A percentile compares a stretch with the other conserved stretches of the same genome.
Conservation (phyloP, 1,284 basidiomycete genomes). For the Cystobasidium pallidum region DNA sequence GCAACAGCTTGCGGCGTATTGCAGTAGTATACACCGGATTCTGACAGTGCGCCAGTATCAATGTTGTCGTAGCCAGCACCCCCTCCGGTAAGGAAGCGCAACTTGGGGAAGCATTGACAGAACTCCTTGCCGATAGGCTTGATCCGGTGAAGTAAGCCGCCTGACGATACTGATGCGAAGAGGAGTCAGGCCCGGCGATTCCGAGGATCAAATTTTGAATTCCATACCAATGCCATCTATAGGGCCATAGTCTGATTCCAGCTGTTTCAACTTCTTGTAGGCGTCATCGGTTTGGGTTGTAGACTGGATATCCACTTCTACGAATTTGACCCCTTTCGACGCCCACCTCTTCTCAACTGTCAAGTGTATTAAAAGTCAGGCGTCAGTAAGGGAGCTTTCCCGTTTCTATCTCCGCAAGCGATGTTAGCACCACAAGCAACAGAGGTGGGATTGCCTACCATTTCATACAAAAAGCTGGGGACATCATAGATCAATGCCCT, state of each 20-base stretch:
- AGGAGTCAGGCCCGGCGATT: not conserved
- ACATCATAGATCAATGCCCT: not conserved
- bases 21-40: conserved; percentile 51
- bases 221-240: conserved; percentile 22
- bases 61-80: conserved; percentile 41
- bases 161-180: conserved; percentile 19
- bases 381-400: no score
- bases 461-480: not conserved
- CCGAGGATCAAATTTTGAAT: not conserved
- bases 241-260: conserved; percentile 33
- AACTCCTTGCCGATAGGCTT: conserved; percentile 29
- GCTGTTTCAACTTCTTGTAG: conserved; percentile 9
- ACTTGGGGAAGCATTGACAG: conserved; percentile 23
- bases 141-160: conserved; percentile 25
- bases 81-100: conserved; percentile 21
- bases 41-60: conserved; percentile 24
- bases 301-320: conserved; percentile 9
- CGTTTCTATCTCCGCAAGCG: not conserved
- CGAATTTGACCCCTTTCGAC: conserved; percentile 22
- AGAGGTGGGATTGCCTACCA: not conserved
- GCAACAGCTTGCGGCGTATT: conserved; percentile 54
- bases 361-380: no score
- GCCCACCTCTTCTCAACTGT: conserved; percentile 33
- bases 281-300: conserved; percentile 17
- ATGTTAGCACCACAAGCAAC: no score